Conservation (phyloP, 768 basidiomycete genomes). For the Russula griseocarnosa region DNA sequence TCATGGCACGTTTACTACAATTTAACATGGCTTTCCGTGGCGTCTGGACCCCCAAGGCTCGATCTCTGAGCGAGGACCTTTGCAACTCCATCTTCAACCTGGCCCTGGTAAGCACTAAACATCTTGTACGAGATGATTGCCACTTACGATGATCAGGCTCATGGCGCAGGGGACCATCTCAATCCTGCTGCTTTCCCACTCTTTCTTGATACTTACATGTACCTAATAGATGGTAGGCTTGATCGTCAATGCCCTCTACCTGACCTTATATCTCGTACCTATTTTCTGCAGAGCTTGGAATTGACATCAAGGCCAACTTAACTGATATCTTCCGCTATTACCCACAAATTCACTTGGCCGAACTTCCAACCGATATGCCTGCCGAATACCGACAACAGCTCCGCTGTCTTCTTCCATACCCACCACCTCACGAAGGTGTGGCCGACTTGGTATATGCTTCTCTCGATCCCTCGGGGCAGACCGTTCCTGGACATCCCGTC, state of each 20-base stretch:
- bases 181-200: slow-evolving; percentile 60
- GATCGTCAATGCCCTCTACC: not conserved
- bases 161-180: slow-evolving; percentile 49
- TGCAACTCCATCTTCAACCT: slow-evolving; percentile 42
- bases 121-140: not conserved
- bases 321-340: slow-evolving; percentile 66
- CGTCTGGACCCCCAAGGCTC: slow-evolving; percentile 51
- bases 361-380: slow-evolving; percentile 55
- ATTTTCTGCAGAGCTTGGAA: slow-evolving; percentile 52
- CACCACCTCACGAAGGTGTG: slow-evolving; percentile 49
- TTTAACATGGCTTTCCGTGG: slow-evolving; percentile 66
- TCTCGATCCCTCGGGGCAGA: slow-evolving; percentile 50
- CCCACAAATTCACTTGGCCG: slow-evolving; percentile 47
- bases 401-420: slow-evolving; percentile 52
- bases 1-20: slow-evolving; percentile 65
- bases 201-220: slow-evolving; percentile 69
- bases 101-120: slow-evolving; percentile 25
- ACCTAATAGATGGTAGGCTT: slow-evolving; percentile 64
- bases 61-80: slow-evolving; percentile 44
- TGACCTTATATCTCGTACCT: not conserved
- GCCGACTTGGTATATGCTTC: slow-evolving; percentile 56
- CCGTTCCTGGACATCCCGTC: slow-evolving; percentile 50
- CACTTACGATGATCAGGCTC: slow-evolving; percentile 41
- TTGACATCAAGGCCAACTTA: slow-evolving; percentile 49
- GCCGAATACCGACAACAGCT: slow-evolving; percentile 55